These are phyloP conservation scores for Tieghemostelium lacteum DNA, from an alignment of 78 protist species.

Conservation along the genomic window DNA sequence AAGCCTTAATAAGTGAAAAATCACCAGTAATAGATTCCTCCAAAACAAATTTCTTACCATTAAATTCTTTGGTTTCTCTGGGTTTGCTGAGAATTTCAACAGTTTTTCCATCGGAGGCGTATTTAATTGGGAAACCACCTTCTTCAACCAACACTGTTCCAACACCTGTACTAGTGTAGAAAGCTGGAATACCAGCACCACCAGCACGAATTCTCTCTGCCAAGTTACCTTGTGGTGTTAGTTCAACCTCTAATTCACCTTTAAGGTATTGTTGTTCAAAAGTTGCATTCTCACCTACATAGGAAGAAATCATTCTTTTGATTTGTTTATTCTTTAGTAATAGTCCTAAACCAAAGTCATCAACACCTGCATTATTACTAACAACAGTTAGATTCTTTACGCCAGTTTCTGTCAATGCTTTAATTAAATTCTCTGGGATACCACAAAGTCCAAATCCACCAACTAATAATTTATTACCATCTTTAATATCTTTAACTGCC, in stretches of 20 bases:
- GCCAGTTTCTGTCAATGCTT: conserved; percentile 82
- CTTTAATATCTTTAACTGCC: conserved; percentile 91
- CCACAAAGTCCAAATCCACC: conserved; percentile 98
- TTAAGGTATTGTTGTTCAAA: conserved; percentile 92
- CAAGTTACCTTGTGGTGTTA: conserved; percentile 98
- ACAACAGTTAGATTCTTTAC: conserved; percentile 91
- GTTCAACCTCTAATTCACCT: conserved; percentile 97
- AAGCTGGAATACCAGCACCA: conserved; percentile 99
- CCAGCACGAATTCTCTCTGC: conserved; percentile 98
- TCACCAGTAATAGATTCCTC: conserved; percentile 94
- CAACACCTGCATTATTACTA: conserved; percentile 94
- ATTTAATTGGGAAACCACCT: conserved; percentile 95
- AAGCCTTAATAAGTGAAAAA: conserved; percentile 93
- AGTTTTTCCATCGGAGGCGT: conserved; percentile 78
- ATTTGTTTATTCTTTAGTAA: conserved; percentile 90
- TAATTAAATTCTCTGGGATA: conserved; percentile 91
- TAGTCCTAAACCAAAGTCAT: conserved; percentile 95
- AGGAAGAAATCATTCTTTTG: conserved; percentile 94
- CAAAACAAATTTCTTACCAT: conserved; percentile 85
- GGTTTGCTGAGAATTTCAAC: conserved; percentile 87
- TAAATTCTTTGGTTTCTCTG: conserved; percentile 80
- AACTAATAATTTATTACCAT: conserved; percentile 85
- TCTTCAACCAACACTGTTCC: conserved; percentile 93
- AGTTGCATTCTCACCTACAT: conserved; percentile 96
- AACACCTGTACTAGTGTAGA: conserved; percentile 95